These are phyloP conservation scores for Mangifera indica DNA, from an alignment of 345 rosid species.

Conservation along the genomic window DNA sequence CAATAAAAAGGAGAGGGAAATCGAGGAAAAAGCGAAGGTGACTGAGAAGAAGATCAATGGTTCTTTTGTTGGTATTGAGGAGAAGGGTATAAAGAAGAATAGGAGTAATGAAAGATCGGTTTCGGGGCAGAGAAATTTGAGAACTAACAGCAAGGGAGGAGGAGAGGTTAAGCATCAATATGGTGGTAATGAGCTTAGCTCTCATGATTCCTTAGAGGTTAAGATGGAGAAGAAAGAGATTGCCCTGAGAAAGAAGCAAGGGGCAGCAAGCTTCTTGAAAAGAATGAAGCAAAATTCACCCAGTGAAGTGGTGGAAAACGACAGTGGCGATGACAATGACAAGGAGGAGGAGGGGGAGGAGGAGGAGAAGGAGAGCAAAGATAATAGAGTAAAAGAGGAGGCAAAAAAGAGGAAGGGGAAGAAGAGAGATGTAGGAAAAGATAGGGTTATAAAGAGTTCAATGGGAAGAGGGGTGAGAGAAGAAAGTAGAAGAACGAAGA, in stretches of 20 bases:
- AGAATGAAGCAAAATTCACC: conserved; percentile 56
- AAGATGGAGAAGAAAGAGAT: conserved; percentile 40
- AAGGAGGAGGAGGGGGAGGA: conserved; percentile 19
- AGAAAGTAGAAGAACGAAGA: conserved; percentile 35
- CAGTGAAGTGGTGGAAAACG: conserved; percentile 18
- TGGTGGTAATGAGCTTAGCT: conserved; percentile 55
- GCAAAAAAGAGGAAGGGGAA: conserved; percentile 17
- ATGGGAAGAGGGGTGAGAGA: conserved; percentile 39
- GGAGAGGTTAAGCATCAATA: conserved; percentile 30
- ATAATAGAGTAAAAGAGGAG: conserved; percentile 19
- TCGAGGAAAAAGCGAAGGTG: conserved; percentile 26
- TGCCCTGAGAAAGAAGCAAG: conserved; percentile 35
- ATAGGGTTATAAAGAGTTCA: conserved; percentile 41
- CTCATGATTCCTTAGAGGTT: conserved; percentile 38
- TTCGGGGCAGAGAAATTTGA: conserved; percentile 21
- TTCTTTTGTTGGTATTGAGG: conserved; percentile 14
- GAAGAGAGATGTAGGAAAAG: conserved; percentile 14
- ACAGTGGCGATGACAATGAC: conserved; percentile 13
- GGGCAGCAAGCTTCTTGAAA: conserved; percentile 52
- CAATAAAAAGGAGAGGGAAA: conserved; percentile 18
- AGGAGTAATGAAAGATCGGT: conserved; percentile 30
- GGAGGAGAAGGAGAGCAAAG: conserved; percentile 25
- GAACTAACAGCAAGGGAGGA: conserved; percentile 22
- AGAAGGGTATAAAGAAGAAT: conserved; percentile 33
- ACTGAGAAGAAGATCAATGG: conserved; percentile 18